Evolutionary conservation across 2,329 filamentous ascomycete species (phyloP).

Genomic region (Alternaria tenuissima): DNA sequence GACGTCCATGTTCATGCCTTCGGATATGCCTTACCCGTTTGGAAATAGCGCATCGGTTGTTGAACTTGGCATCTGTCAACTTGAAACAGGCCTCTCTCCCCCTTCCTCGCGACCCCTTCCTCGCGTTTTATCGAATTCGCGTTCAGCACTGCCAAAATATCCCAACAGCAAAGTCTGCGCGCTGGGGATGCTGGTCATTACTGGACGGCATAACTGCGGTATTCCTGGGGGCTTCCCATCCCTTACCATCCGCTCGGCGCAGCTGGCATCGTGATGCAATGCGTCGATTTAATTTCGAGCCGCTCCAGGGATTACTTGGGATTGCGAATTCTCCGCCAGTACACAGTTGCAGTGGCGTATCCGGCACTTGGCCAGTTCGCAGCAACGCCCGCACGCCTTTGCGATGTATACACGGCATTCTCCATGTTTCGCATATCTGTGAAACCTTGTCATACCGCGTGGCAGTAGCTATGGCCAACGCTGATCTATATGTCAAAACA

Average conservation of each 20-base stretch:
- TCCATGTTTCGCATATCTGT: conserved; percentile 2
- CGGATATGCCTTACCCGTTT: conserved; percentile 5
- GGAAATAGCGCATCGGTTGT: neutral
- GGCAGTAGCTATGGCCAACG: conserved; percentile 3
- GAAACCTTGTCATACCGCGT: conserved; percentile 3
- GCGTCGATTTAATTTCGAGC: conserved; percentile 13
- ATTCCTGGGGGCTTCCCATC: neutral
- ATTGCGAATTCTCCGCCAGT: conserved; percentile 19
- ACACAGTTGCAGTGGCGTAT: neutral
- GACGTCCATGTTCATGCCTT: conserved; percentile 4
- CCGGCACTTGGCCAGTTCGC: neutral
- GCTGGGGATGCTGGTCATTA: conserved; percentile 8
- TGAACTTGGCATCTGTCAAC: neutral
- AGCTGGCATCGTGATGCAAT: neutral
- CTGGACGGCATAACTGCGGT: conserved; percentile 9
- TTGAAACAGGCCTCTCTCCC: conserved; percentile 3
- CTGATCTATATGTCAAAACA: conserved; percentile 10
- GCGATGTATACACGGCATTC: neutral
- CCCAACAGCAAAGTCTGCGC: conserved; percentile 6
- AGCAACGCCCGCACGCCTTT: neutral
- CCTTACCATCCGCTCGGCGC: conserved; percentile 1
- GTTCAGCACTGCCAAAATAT: neutral
- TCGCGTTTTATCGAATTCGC: neutral
- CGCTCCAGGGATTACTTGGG: neutral
- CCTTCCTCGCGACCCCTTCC: neutral